These are phyloP conservation scores for Vitis hybrid DNA, from an alignment of 177 flowering plant species.

Conservation along the genomic window DNA sequence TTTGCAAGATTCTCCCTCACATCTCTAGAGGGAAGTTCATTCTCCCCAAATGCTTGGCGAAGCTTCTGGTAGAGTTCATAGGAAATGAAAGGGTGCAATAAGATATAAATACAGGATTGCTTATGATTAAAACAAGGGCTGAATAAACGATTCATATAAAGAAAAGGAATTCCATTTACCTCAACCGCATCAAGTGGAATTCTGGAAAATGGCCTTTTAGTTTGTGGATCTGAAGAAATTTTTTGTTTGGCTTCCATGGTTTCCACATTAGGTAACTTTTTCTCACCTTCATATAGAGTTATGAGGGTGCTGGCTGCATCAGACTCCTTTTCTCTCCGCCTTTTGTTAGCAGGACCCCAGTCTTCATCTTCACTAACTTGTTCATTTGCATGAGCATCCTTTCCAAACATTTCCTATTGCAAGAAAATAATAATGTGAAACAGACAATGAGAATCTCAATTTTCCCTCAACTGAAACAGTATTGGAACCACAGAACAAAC, in stretches of 20 bases:
- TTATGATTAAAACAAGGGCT: neutral
- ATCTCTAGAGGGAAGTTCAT: slow-evolving; percentile 86
- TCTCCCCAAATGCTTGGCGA: slow-evolving; percentile 78
- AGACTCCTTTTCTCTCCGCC: slow-evolving; percentile 60
- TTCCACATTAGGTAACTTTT: slow-evolving; percentile 21
- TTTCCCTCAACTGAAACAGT: no score
- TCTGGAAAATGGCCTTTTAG: slow-evolving; percentile 51
- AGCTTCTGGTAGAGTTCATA: slow-evolving; percentile 56
- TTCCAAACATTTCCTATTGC: slow-evolving; percentile 95
- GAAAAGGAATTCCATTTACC: slow-evolving; percentile 34
- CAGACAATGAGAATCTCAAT: neutral
- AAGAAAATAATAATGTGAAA: slow-evolving; percentile 7
- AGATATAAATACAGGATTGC: neutral
- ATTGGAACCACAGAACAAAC: neutral
- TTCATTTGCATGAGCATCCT: slow-evolving; percentile 54
- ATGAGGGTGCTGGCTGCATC: slow-evolving; percentile 62
- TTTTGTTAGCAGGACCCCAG: slow-evolving; percentile 84
- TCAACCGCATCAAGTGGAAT: slow-evolving; percentile 73
- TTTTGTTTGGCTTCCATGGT: slow-evolving; percentile 23
- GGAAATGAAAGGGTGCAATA: neutral
- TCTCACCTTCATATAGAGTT: slow-evolving; percentile 47
- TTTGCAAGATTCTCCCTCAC: slow-evolving; percentile 68
- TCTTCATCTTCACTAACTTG: slow-evolving; percentile 92
- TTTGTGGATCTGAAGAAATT: slow-evolving; percentile 19
- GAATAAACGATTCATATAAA: neutral